Evolutionary conservation across 768 basidiomycete species (phyloP), one percentile per base, ranked within the genome.

Genomic region (Mrakia gelida): DNA sequence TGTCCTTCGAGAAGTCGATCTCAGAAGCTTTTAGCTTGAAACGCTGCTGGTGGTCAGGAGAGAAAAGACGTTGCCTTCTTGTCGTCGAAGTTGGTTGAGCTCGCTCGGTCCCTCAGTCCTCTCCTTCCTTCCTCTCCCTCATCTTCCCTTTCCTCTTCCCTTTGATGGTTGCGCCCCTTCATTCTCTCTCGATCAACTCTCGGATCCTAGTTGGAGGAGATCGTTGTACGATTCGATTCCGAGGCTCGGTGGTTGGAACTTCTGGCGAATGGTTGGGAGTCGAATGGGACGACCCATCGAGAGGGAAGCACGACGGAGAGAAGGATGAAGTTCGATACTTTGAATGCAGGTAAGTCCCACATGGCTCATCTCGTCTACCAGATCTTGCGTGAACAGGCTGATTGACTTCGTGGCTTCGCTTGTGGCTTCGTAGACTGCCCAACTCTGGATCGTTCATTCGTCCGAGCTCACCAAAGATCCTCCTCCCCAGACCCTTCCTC

Each of bases 221-320:
- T 81, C 82, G 88, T 63, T 93, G 91, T 2, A 93, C 92, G 6
- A 84, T 96, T 80, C 89, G 85, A 84, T 95, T 88, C 82, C 84
- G 88, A 21, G 94, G 94, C 2, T 80, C 83, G 0, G 89, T 95
- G 28, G 85, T 88, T 26, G 88, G 88, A 21, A 89, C 92, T 0
- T 81, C 85, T 4, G 92, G 92, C 1, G 59, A 30, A 18, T 98
- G 95, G 95, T 87, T 95, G n/a, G 96, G 96, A n/a, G 88, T 98
- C 68, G 96, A 98, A 85, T 98, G 95, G 93, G 96, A 98, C 82
- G 91, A 94, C 81, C 88, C 90, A 28, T 79, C 83, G 11, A 89
- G 94, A 76, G 96, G 96, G 38, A 95, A 92, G 83, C 95, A 98
- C 83, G 89, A 92, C 81, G 96, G 96, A 9, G 83, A 87, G 80